phyloP scores from a whole-genome alignment of 495 filamentous ascomycete species.

The Neurospora africana region DNA sequence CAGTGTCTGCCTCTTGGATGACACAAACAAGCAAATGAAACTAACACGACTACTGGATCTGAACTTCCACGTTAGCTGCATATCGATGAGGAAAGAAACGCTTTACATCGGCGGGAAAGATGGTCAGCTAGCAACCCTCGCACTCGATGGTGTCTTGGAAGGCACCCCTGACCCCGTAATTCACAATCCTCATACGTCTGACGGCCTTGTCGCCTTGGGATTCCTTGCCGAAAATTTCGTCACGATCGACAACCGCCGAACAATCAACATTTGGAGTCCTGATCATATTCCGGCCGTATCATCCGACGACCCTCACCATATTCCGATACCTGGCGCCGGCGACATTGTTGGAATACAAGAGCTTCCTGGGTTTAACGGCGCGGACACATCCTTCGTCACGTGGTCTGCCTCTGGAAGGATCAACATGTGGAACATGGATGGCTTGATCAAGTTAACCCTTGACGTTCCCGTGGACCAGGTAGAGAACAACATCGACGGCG shows the following conservation, averaged over 20 bases:
- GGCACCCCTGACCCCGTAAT: slow-evolving; percentile 17
- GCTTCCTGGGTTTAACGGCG: slow-evolving; percentile 43
- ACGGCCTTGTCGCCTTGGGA: slow-evolving; percentile 52
- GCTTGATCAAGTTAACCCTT: slow-evolving; percentile 52
- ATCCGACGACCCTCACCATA: slow-evolving; percentile 23
- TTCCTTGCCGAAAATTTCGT: slow-evolving; percentile 58
- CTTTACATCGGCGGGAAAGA: slow-evolving; percentile 35
- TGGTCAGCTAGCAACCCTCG: slow-evolving; percentile 31
- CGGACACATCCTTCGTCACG: slow-evolving; percentile 67
- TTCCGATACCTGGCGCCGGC: slow-evolving; percentile 56
- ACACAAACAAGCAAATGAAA: slow-evolving; percentile 57
- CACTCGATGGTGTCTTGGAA: slow-evolving; percentile 29
- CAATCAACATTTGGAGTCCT: slow-evolving; percentile 54
- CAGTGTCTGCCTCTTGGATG: slow-evolving; percentile 72
- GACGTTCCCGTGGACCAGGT: slow-evolving; percentile 59
- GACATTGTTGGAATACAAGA: slow-evolving; percentile 68
- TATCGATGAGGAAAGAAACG: slow-evolving; percentile 36
- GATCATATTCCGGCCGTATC: slow-evolving; percentile 22
- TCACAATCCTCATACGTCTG: slow-evolving; percentile 16
- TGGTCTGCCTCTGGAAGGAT: slow-evolving; percentile 74
- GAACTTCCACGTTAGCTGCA: slow-evolving; percentile 52
- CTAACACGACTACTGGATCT: slow-evolving; percentile 51
- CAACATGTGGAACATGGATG: slow-evolving; percentile 70
- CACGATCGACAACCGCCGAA: slow-evolving; percentile 62
- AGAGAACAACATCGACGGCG: slow-evolving; percentile 41